Conservation (phyloP, 495 filamentous ascomycete species). For the Lichenothelia convexa region DNA sequence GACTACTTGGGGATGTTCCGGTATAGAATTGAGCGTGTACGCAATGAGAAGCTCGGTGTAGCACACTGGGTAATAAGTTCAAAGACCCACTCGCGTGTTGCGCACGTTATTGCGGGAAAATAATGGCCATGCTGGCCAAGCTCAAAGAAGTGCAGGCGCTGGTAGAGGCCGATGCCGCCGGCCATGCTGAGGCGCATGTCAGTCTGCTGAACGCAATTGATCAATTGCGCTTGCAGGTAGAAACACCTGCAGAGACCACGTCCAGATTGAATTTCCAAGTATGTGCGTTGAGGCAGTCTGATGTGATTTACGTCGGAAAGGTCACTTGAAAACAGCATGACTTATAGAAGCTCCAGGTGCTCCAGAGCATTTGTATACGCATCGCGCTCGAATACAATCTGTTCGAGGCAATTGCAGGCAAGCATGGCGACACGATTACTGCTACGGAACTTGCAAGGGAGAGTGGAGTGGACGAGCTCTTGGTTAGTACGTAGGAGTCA, state of each 20-base stretch:
- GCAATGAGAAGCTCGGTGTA: not conserved
- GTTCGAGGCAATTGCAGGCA: too few species aligned
- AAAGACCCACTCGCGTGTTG: not conserved
- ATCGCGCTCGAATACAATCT: too few species aligned
- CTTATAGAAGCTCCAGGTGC: too few species aligned
- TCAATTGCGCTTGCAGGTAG: constrained; percentile 1
- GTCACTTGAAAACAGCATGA: not conserved
- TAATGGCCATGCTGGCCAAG: too few species aligned
- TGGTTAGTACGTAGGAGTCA: too few species aligned
- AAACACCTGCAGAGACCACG: constrained; percentile 5
- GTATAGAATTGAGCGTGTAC: not conserved
- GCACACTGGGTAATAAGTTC: not conserved
- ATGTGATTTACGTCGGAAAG: not conserved
- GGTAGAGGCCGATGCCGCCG: not conserved
- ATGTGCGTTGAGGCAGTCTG: constrained; percentile 1
- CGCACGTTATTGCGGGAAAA: too few species aligned
- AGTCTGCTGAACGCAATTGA: constrained; percentile 1
- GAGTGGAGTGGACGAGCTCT: too few species aligned
- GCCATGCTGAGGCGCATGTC: not conserved
- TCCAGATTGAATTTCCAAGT: constrained; percentile 5
- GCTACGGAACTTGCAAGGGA: too few species aligned
- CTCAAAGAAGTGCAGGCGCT: not conserved
- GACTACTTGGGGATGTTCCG: too few species aligned
- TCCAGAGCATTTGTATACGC: too few species aligned
- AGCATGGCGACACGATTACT: too few species aligned